phyloP scores from a whole-genome alignment of 2,329 filamentous ascomycete genomes.

The Aspergillus sp. region DNA sequence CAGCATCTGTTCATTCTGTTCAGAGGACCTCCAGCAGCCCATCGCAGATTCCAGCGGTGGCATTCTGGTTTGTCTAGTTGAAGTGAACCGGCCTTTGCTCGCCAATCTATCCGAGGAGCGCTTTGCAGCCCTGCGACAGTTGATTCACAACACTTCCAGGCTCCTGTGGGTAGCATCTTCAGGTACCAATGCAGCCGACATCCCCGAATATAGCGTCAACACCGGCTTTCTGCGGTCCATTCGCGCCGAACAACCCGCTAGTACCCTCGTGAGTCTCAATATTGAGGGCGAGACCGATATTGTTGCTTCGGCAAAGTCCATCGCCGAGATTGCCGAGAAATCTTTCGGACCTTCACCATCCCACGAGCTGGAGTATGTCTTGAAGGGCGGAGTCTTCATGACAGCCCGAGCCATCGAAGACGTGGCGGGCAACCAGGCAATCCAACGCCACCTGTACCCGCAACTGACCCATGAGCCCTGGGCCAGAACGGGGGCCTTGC shows the following conservation, averaged over 20 bases:
- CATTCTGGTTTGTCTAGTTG: neutral
- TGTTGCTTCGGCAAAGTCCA: neutral
- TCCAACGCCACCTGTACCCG: slow-evolving; percentile 2
- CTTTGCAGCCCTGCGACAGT: slow-evolving; percentile 1
- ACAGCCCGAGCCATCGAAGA: slow-evolving; percentile 6
- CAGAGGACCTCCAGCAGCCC: neutral
- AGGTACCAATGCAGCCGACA: neutral
- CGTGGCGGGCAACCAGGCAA: slow-evolving; percentile 2
- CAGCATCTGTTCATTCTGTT: neutral
- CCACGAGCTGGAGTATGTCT: slow-evolving; percentile 6
- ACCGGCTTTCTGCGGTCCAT: slow-evolving; percentile 8
- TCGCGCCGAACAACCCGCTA: slow-evolving; percentile 5
- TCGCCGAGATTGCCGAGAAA: slow-evolving; percentile 1
- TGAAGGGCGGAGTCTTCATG: slow-evolving; percentile 5
- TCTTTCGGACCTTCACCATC: slow-evolving; percentile 2
- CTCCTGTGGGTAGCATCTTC: slow-evolving; percentile 4
- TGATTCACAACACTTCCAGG: neutral
- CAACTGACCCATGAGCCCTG: neutral
- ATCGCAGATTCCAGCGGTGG: neutral
- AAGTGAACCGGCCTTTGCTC: neutral
- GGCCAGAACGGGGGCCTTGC: neutral
- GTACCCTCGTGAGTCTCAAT: slow-evolving; percentile 3
- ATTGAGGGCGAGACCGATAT: neutral
- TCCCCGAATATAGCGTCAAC: slow-evolving; percentile 2
- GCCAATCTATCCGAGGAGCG: slow-evolving; percentile 1